Percentiles rank a stretch among this genome's conserved stretches.
These are phyloP conservation scores for Capronia coronata DNA, from an alignment of 2,329 filamentous ascomycete species.

Conservation along the genomic window DNA sequence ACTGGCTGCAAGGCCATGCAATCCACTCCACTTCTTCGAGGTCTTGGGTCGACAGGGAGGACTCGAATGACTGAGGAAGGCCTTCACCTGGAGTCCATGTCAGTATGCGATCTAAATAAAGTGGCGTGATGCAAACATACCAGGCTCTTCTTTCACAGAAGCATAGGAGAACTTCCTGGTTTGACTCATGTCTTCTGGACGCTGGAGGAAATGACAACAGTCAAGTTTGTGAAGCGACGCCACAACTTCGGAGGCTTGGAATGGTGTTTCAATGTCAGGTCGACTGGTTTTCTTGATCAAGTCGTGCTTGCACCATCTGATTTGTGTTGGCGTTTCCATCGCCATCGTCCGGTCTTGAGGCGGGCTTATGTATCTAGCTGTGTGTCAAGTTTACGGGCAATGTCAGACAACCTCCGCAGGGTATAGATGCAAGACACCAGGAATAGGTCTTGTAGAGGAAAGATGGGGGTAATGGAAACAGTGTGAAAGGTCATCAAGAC, in stretches of 20 bases:
- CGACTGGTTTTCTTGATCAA: neutral
- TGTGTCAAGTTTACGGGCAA: slow-evolving; percentile 1
- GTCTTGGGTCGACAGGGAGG: slow-evolving; percentile 23
- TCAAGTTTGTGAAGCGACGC: neutral
- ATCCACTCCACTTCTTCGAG: slow-evolving; percentile 26
- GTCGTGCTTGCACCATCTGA: neutral
- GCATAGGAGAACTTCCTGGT: slow-evolving; percentile 28
- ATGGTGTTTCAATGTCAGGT: neutral
- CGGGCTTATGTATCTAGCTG: neutral
- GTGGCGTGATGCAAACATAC: slow-evolving; percentile 12
- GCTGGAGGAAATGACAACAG: slow-evolving; percentile 10
- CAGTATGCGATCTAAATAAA: neutral
- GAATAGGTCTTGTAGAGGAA: slow-evolving; percentile 15
- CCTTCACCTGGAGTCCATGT: slow-evolving; percentile 18
- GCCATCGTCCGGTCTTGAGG: neutral
- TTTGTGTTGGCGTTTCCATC: neutral
- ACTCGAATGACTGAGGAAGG: slow-evolving; percentile 27
- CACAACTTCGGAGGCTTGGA: neutral
- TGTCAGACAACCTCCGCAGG: slow-evolving; percentile 17
- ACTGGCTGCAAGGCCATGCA: slow-evolving; percentile 26
- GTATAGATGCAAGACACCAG: neutral
- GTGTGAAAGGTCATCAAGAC: slow-evolving; percentile 9
- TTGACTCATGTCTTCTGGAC: slow-evolving; percentile 21
- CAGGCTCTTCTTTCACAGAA: slow-evolving; percentile 27
- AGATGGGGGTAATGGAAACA: slow-evolving; percentile 28